These are phyloP conservation scores for Fusarium tanahbumbuense DNA, from an alignment of 2,329 filamentous ascomycete genomes.

Conservation along the genomic window DNA sequence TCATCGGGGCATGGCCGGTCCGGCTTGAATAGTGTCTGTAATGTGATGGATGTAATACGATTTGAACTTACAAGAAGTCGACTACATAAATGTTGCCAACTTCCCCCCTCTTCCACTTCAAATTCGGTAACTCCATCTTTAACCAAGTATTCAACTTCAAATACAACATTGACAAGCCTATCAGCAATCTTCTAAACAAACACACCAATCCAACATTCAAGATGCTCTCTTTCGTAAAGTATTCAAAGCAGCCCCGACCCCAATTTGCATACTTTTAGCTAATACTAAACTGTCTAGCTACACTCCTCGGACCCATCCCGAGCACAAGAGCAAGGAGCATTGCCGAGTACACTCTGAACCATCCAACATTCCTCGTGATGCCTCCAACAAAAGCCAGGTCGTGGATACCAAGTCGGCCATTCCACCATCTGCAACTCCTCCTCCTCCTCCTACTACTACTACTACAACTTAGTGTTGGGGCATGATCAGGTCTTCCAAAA, in stretches of 20 bases:
- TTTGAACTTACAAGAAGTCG: background rate
- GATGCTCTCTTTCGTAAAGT: constrained; percentile 43
- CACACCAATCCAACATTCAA: background rate
- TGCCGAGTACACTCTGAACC: constrained; percentile 37
- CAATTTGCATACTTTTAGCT: background rate
- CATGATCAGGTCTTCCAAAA: background rate
- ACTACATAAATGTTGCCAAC: constrained; percentile 26
- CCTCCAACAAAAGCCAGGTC: constrained; percentile 15
- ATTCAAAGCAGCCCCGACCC: background rate
- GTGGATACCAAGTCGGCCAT: constrained; percentile 29
- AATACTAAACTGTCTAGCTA: constrained; percentile 21
- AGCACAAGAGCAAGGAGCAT: constrained; percentile 41
- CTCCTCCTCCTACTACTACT: background rate
- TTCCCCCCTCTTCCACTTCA: constrained; percentile 2
- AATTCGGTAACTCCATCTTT: background rate
- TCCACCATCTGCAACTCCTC: constrained; percentile 19
- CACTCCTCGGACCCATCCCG: constrained; percentile 40
- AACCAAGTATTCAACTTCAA: constrained; percentile 9
- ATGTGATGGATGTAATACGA: constrained; percentile 12
- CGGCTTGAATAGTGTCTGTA: constrained; percentile 20
- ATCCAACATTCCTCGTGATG: constrained; percentile 23
- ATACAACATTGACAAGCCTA: background rate
- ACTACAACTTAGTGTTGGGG: constrained; percentile 1
- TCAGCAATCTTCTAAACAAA: background rate
- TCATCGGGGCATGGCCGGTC: constrained; percentile 32